Evolutionary conservation across 2,329 filamentous ascomycete genomes (phyloP), one percentile per base, ranked within the genome.

Genomic region (Aspergillus fumigatiaffinis): DNA sequence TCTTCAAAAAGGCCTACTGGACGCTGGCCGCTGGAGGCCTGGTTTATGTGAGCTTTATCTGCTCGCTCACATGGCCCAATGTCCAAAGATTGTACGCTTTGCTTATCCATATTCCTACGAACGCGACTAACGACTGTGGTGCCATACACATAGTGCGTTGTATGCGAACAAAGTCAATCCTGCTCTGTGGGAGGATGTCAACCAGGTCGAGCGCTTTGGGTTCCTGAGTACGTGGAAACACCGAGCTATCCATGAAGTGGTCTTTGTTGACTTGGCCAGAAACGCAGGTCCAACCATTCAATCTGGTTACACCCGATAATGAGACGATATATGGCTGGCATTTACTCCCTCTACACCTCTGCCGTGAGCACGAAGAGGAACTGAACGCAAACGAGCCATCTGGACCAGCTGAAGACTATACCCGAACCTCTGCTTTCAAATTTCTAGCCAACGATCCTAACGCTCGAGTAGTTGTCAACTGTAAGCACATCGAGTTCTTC

Each of bases 251-350:
- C 20, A 48, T 26, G 20, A 47, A 60, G 7, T 38, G n/a, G 38
- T 26, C 12, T 10, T 55, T 29, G 44, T 59, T 71, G 55, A 68
- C 48, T 49, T 25, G 2, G 26, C 10, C 64, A 93, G 90, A 86
- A 69, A 91, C 92, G 65, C 93, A 97, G 76, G 89, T 96, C 2
- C 92, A 91, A 5, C 90, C 93, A 0, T 97, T 97, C 72, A 86
- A 84, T 50, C 76, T 97, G 41, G 77, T 76, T 3, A 94, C 91
- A 0, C 79, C 85, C 1, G 92, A 97, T 71, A 85, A 86, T 42
- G 87, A 92, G 72, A 85, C 79, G 2, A 77, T 97, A 20, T 95
- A 94, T 69, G 90, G 89, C 26, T 97, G 93, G 93, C 93, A 97
- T 69, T 82, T 97, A 54, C 77, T 97, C 51, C 93, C 93, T 0